Evolutionary conservation across 1,284 basidiomycete species (phyloP).

Genomic region (Puccinia triticina): DNA sequence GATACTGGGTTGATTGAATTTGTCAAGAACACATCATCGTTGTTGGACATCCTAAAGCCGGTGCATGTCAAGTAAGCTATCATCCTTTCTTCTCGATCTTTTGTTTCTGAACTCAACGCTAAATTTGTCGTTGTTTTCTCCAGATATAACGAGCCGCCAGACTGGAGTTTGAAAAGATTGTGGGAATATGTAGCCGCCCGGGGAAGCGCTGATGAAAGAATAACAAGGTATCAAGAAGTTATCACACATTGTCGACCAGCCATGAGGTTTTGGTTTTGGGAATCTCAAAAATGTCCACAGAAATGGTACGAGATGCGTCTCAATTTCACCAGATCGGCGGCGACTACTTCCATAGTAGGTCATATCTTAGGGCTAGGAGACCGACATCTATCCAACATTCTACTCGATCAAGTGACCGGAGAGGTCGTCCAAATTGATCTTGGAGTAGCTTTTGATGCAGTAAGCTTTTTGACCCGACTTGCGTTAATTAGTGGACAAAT

Average conservation of each 20-base stretch:
- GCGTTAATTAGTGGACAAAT: not conserved
- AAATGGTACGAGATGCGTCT: conserved; percentile 92
- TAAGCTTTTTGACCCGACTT: conserved; percentile 47
- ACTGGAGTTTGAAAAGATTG: conserved; percentile 26
- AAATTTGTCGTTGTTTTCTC: conserved; percentile 8
- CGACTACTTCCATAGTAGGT: conserved; percentile 90
- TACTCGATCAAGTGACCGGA: conserved; percentile 79
- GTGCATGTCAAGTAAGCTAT: conserved; percentile 68
- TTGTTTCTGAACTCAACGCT: not conserved
- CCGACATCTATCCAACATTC: conserved; percentile 87
- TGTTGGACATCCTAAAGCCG: conserved; percentile 68
- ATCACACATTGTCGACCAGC: conserved; percentile 74
- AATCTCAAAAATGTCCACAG: conserved; percentile 81
- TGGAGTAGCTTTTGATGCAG: conserved; percentile 88
- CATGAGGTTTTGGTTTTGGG: conserved; percentile 91
- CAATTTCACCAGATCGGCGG: conserved; percentile 86
- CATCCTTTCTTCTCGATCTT: not conserved
- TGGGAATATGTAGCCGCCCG: conserved; percentile 58
- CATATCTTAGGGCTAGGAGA: conserved; percentile 91
- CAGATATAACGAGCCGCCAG: conserved; percentile 47
- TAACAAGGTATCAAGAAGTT: conserved; percentile 65
- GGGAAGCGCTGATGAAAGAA: conserved; percentile 55
- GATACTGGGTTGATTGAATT: conserved; percentile 89
- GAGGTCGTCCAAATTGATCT: conserved; percentile 94
- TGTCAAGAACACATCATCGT: conserved; percentile 75